Base-by-base conservation (phyloP, 495 filamentous ascomycete genomes). In the Penicillium maclennaniae region DNA sequence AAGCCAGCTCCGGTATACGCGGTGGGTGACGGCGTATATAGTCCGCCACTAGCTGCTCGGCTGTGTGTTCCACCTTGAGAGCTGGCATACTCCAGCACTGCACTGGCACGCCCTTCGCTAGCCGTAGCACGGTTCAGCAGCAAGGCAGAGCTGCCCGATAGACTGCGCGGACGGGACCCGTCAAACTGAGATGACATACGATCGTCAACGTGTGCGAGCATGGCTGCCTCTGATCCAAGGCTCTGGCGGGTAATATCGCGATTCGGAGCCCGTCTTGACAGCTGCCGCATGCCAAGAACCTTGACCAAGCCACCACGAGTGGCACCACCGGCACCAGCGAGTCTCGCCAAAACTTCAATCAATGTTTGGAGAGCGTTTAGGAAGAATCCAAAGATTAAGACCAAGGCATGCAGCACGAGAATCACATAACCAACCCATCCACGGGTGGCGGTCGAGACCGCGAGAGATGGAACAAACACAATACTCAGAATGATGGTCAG, bases 361-460 rank as follows among this genome's bases (percentile, higher is more conserved):
- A 95, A 74, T 0, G 92, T 96, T 65, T 96, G 91, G 7, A 95
- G 63, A 2, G 93, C 87, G 63, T 96, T 97, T 26, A 97, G 74
- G 62, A 96, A 89, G 73, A 97, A 98, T 3, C 90, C 92, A 61
- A 96, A 95, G 8, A 96, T 84, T 7, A 98, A 75, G 7, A 96
- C 90, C 54, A 88, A 76, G 10, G 81, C 92, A 61, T 98, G 93
- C 47, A 95, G 78, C 20, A 95, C 67, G 25, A 98, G 80, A 49
- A 97, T 96, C 17, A 85, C 80, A 67, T 97, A 98, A 27, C 92
- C 93, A 58, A 97, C 88, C 93, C 93, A 98, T 14, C 91, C 89
- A 59, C 89, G 91, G 4, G 89, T 75, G 0, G 84, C 81, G 59
- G 91, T 83, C 3, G 82, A 79, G 7, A 97, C 82, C 3, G 84